Evolutionary conservation across 2,329 filamentous ascomycete genomes (phyloP), one percentile per base, ranked within the genome.

Genomic region (Cladosporium sp.): DNA sequence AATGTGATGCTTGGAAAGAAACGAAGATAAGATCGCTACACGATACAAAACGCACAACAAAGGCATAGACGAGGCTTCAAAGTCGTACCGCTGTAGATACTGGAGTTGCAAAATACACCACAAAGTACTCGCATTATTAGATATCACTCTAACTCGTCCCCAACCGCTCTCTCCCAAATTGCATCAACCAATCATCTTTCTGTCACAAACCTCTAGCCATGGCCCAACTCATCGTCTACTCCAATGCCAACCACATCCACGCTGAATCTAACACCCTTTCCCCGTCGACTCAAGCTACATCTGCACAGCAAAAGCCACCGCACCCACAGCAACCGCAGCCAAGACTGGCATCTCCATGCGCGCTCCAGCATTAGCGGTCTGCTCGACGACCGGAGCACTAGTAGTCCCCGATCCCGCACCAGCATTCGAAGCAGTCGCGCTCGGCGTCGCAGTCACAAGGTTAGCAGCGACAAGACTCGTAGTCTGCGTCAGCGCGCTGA

Each of bases 401-500:
- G 62, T 58, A 37, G 62, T 64, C 2, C n/a, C 33, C 28, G 52
- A 58, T 4, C 12, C 23, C 3, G 21, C 35, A n/a, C 46, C 44
- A 29, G 23, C 35, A 46, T 3, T 31, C 35, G 59, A 33, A 33
- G 28, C 28, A 14, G 59, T 52, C 16, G 59, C 29, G n/a, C 12
- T 18, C 28, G 59, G 44, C 16, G 21, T 14, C 7, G 29, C 59
- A 11, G 59, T 62, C 26, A 62, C 59, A 21, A 62, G 21, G 0
- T 29, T 46, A 5, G 59, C 59, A 18, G 59, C 59, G 28, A 62
- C 59, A 37, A 62, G 53, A 14, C 59, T 62, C 29, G 59, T 62
- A 23, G 59, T 62, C 59, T 62, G 59, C 14, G 59, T 52, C 44
- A 62, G 44, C 44, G 53, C 59, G 31, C 59, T 62, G 59, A 37